phyloP scores from a whole-genome alignment of 441 rosid genomes.

The Erodium texanum region DNA sequence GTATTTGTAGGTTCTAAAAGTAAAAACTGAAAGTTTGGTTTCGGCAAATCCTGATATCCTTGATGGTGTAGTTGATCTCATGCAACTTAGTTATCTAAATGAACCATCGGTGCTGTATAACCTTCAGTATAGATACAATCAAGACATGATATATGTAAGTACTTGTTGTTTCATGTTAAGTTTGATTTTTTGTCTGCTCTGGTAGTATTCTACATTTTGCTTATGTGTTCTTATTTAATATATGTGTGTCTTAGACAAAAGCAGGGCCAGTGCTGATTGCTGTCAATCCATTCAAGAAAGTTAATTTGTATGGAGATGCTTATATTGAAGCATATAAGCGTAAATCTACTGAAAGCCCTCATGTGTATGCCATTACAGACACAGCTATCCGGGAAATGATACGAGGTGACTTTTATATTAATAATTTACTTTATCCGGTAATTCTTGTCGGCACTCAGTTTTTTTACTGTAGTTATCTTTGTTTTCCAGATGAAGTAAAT shows the following conservation, averaged over 20 bases:
- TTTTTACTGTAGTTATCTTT: conserved; percentile 29
- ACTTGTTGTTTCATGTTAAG: conserved; percentile 15
- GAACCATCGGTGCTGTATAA: conserved; percentile 94
- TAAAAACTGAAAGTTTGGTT: conserved; percentile 61
- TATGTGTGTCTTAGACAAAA: conserved; percentile 55
- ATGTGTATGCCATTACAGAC: conserved; percentile 93
- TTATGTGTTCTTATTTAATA: conserved; percentile 18
- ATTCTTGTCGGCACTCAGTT: conserved; percentile 1
- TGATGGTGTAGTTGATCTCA: conserved; percentile 96
- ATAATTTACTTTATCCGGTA: conserved; percentile 12
- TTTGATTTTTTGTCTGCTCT: conserved; percentile 14
- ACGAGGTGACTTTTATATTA: conserved; percentile 48
- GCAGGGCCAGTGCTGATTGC: conserved; percentile 99
- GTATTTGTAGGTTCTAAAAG: conserved; percentile 50
- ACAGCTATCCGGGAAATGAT: conserved; percentile 96
- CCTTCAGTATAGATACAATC: conserved; percentile 79
- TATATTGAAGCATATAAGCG: conserved; percentile 77
- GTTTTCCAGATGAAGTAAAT: conserved; percentile 85
- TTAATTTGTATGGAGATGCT: conserved; percentile 71
- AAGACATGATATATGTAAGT: conserved; percentile 89
- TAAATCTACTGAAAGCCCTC: conserved; percentile 71
- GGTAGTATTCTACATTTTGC: conserved; percentile 5
- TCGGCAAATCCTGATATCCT: conserved; percentile 98
- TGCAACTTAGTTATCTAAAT: conserved; percentile 96
- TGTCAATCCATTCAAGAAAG: conserved; percentile 89